A percentile compares a stretch with the other conserved stretches of the same genome.
These are phyloP conservation scores for Phellopilus nigrolimitatus DNA, from an alignment of 1,284 basidiomycete species.

Conservation along the genomic window DNA sequence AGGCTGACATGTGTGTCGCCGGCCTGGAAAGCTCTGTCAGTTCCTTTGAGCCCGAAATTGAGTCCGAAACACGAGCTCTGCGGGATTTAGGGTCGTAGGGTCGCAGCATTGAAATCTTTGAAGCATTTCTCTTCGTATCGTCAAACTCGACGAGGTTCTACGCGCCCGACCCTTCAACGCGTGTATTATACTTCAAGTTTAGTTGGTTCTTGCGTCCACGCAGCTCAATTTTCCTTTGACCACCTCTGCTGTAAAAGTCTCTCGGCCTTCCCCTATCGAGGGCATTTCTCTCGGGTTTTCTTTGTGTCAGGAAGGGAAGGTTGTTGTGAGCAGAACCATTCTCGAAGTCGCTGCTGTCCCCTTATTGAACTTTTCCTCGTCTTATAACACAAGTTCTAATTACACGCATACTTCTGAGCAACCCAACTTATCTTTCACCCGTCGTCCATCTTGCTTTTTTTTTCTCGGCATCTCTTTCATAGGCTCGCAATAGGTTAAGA, in stretches of 20 bases:
- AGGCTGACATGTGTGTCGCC: constrained; percentile 13
- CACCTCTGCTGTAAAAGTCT: background rate
- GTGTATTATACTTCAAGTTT: background rate
- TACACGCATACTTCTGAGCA: background rate
- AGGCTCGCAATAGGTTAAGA: constrained; percentile 2
- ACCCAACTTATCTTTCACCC: background rate
- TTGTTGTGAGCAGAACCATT: constrained; percentile 2
- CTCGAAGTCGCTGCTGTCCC: background rate
- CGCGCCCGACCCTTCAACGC: constrained; percentile 1
- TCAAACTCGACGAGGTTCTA: background rate
- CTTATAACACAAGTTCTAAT: constrained; percentile 2
- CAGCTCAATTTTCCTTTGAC: constrained; percentile 2
- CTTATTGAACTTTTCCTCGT: background rate
- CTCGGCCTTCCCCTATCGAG: background rate
- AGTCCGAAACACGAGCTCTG: constrained; percentile 16
- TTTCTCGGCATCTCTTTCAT: background rate
- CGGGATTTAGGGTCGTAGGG: constrained; percentile 15
- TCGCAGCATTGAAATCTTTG: background rate
- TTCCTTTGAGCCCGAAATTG: constrained; percentile 8
- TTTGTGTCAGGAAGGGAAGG: background rate
- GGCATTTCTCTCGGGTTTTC: background rate
- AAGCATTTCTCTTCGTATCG: background rate
- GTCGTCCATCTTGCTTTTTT: background rate
- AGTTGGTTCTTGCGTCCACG: background rate
- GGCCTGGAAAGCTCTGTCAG: constrained; percentile 11